A percentile compares a stretch with the other conserved stretches of the same genome.
These are phyloP conservation scores for Fusarium sororula DNA, from an alignment of 2,329 filamentous ascomycete species.

Conservation along the genomic window DNA sequence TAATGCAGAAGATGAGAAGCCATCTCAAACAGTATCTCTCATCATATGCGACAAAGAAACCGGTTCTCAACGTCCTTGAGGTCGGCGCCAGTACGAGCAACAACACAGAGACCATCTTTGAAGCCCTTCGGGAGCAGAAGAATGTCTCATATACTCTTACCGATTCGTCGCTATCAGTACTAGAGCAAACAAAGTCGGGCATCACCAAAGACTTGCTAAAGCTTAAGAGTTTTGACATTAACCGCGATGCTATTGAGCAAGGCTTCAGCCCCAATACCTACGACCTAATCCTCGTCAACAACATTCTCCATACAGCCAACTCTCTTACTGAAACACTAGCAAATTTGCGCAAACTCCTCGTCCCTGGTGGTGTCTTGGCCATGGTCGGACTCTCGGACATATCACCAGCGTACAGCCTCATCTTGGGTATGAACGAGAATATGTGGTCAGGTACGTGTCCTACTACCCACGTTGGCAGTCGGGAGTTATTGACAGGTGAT, in stretches of 20 bases:
- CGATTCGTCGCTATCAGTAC: not conserved
- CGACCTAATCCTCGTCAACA: constrained; percentile 7
- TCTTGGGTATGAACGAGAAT: constrained; percentile 17
- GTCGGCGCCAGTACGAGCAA: not conserved
- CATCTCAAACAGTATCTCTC: constrained; percentile 10
- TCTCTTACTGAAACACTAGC: not conserved
- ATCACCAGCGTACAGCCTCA: constrained; percentile 12
- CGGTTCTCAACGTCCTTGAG: not conserved
- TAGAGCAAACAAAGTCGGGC: not conserved
- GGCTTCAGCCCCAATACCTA: not conserved
- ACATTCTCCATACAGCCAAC: not conserved
- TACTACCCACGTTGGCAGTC: accelerated
- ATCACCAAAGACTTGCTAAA: not conserved
- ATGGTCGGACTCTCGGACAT: constrained; percentile 14
- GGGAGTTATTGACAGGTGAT: accelerated
- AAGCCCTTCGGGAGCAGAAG: not conserved
- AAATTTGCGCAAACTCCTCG: not conserved
- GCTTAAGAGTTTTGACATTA: constrained; percentile 6
- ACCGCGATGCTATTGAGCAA: not conserved
- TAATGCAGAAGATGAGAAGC: not conserved
- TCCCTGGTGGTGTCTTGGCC: not conserved
- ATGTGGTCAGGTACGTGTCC: constrained; percentile 9
- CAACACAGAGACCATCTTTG: not conserved
- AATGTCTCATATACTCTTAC: not conserved
- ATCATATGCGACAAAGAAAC: not conserved